A percentile compares a stretch with the other conserved stretches of the same genome.
These are phyloP conservation scores for Amorphotheca resinae DNA, from an alignment of 495 filamentous ascomycete species.

Conservation along the genomic window DNA sequence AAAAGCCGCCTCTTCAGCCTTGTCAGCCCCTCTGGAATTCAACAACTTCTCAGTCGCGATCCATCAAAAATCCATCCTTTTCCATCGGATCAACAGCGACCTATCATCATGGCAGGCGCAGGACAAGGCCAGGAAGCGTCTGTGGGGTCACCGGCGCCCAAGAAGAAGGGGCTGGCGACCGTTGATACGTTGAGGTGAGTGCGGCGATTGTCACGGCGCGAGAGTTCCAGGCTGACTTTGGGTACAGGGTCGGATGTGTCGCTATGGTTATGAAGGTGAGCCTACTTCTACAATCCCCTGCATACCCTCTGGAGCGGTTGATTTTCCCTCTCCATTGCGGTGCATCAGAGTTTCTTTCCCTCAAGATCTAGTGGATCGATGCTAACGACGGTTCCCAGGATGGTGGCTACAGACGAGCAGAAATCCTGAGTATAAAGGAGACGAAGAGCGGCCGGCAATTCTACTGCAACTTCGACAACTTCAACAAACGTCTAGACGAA, in stretches of 20 bases:
- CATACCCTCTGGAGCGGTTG: background rate
- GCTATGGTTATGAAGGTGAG: slow-evolving; percentile 33
- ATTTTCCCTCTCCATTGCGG: background rate
- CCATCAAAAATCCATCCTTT: slow-evolving; percentile 10
- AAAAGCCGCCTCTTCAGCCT: slow-evolving; percentile 10
- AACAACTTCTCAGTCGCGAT: slow-evolving; percentile 1
- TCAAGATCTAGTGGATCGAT: background rate
- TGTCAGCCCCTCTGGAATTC: slow-evolving; percentile 15
- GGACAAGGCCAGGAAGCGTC: slow-evolving; percentile 12
- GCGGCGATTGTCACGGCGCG: background rate
- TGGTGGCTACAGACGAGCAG: slow-evolving; percentile 76
- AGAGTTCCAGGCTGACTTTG: background rate
- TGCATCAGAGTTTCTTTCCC: background rate
- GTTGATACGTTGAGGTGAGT: slow-evolving; percentile 21
- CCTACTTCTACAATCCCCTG: slow-evolving; percentile 9
- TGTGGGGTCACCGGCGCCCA: slow-evolving; percentile 17
- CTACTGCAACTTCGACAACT: slow-evolving; percentile 97
- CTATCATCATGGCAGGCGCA: slow-evolving; percentile 17
- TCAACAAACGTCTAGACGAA: slow-evolving; percentile 98
- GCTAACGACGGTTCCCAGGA: slow-evolving; percentile 38
- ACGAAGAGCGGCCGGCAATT: slow-evolving; percentile 74
- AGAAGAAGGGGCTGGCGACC: slow-evolving; percentile 19
- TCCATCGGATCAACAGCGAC: slow-evolving; percentile 14
- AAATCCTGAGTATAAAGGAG: slow-evolving; percentile 80
- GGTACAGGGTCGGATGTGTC: slow-evolving; percentile 33